Conservation (phyloP, 768 basidiomycete genomes). For the Leccinum obscurum region DNA sequence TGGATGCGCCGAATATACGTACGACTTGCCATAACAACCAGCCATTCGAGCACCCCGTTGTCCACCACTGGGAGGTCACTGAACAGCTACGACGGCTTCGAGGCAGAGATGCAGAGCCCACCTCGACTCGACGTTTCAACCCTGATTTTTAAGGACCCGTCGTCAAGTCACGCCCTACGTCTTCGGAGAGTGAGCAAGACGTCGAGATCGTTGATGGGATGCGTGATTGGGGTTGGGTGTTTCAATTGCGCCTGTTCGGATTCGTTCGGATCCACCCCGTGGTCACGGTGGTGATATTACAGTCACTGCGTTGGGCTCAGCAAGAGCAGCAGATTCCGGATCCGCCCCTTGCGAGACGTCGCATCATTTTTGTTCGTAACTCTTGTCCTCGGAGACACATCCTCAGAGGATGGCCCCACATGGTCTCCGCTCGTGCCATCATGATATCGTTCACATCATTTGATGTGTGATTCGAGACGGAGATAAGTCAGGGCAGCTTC, state of each 20-base stretch:
- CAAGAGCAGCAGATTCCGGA: background rate
- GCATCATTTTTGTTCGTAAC: slow-evolving; percentile 1
- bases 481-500: no score
- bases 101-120: background rate
- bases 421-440: background rate
- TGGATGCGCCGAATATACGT: background rate
- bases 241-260: slow-evolving; percentile 19
- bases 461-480: background rate
- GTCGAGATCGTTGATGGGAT: background rate
- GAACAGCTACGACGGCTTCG: background rate
- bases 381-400: slow-evolving; percentile 19
- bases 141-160: background rate
- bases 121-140: background rate
- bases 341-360: background rate
- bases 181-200: slow-evolving; percentile 4
- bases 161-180: background rate
- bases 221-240: slow-evolving; percentile 9
- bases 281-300: background rate
- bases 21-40: slow-evolving; percentile 18
- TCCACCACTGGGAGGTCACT: background rate
- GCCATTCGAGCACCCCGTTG: slow-evolving; percentile 3
- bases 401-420: background rate
- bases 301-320: background rate
- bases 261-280: background rate
- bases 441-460: slow-evolving; percentile 6